Conservation (phyloP, 208 protist genomes). For the Spongospora subterranea region DNA sequence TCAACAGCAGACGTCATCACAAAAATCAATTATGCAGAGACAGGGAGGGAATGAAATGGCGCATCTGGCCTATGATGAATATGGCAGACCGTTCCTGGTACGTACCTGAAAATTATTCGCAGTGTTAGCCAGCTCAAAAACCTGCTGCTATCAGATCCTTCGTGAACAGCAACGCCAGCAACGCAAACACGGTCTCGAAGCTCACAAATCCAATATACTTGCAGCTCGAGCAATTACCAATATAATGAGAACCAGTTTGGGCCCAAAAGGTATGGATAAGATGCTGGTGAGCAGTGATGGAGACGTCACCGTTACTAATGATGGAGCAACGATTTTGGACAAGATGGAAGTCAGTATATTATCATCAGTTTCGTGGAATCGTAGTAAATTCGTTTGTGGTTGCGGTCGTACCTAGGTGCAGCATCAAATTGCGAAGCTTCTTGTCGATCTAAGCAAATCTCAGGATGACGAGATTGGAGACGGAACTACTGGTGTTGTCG, state of each 20-base stretch:
- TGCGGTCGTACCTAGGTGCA: slow-evolving; percentile 86
- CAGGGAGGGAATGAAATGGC: slow-evolving; percentile 35
- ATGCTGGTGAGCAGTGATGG: slow-evolving; percentile 95
- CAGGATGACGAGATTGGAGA: slow-evolving; percentile 99
- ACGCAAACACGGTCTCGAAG: slow-evolving; percentile 93
- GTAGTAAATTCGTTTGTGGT: neutral
- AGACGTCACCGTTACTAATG: slow-evolving; percentile 99
- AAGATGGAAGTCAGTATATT: slow-evolving; percentile 53
- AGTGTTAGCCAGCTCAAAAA: neutral
- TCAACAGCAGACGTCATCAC: too few species aligned
- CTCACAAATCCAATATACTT: slow-evolving; percentile 97
- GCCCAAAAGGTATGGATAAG: slow-evolving; percentile 91
- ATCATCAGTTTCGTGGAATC: too few species aligned
- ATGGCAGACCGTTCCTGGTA: slow-evolving; percentile 98
- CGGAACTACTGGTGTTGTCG: slow-evolving; percentile 98
- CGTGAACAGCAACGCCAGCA: slow-evolving; percentile 94
- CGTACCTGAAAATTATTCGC: neutral
- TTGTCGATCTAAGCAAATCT: slow-evolving; percentile 99
- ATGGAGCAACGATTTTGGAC: slow-evolving; percentile 86
- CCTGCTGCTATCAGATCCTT: neutral
- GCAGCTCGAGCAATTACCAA: slow-evolving; percentile 93
- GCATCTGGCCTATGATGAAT: slow-evolving; percentile 96
- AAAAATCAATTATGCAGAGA: neutral
- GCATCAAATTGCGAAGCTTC: slow-evolving; percentile 98
- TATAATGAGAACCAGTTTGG: slow-evolving; percentile 95